Evolutionary conservation across 2,329 filamentous ascomycete species (phyloP).

Genomic region (Tolypocladium endophyticum): DNA sequence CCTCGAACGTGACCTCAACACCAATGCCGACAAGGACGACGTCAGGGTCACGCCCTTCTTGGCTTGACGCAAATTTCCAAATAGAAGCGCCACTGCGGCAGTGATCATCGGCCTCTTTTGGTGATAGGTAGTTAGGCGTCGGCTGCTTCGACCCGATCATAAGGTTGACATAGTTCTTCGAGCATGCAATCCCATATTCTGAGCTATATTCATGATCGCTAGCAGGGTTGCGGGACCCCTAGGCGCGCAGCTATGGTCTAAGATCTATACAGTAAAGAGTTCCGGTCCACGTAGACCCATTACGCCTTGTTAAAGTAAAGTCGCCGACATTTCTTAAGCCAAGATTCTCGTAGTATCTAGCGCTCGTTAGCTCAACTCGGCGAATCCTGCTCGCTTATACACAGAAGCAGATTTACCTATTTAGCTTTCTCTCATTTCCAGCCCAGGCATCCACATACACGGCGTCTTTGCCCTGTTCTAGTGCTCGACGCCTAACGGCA

Average conservation of each 20-base stretch:
- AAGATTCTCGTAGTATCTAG: background rate
- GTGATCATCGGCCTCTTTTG: too few relatives aligned
- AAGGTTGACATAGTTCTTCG: too few relatives aligned
- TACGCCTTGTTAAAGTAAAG: background rate
- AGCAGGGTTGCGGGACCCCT: background rate
- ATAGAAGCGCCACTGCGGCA: too few relatives aligned
- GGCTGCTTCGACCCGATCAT: too few relatives aligned
- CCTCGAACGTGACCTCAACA: too few relatives aligned
- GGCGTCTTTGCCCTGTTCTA: background rate
- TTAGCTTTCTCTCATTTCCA: background rate
- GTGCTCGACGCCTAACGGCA: background rate
- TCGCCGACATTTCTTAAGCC: background rate
- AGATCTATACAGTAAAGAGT: background rate
- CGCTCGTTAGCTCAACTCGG: background rate
- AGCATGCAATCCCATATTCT: too few relatives aligned
- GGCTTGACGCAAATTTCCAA: too few relatives aligned
- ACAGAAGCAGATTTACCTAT: background rate
- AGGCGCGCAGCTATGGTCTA: background rate
- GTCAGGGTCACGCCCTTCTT: too few relatives aligned
- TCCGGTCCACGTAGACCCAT: background rate
- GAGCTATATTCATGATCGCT: too few relatives aligned
- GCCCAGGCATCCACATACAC: background rate
- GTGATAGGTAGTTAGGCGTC: too few relatives aligned
- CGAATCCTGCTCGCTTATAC: background rate
- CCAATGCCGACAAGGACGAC: too few relatives aligned